These are phyloP conservation scores for Cytospora piceicola DNA, from an alignment of 2,329 filamentous ascomycete species.

Conservation along the genomic window DNA sequence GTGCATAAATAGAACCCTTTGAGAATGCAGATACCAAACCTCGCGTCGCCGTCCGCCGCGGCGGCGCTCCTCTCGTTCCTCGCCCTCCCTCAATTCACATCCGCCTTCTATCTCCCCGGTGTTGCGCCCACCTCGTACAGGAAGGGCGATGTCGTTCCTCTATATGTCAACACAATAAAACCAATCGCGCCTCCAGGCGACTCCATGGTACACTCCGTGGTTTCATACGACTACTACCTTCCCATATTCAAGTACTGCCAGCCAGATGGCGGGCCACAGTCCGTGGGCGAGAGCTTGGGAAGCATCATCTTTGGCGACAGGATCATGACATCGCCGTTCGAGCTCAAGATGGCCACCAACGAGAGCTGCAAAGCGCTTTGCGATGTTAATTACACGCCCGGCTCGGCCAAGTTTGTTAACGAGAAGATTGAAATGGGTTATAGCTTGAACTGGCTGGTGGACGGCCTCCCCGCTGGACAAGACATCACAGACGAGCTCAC, in stretches of 20 bases:
- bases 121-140: constrained; percentile 94
- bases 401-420: constrained; percentile 79
- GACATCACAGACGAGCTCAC: constrained; percentile 76
- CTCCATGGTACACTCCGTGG: constrained; percentile 83
- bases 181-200: constrained; percentile 79
- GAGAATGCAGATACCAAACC: constrained; percentile 51
- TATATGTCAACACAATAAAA: constrained; percentile 91
- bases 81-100: constrained; percentile 56
- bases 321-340: constrained; percentile 94
- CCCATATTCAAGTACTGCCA: constrained; percentile 85
- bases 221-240: constrained; percentile 97
- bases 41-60: constrained; percentile 53
- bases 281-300: constrained; percentile 85
- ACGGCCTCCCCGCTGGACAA: constrained; percentile 90
- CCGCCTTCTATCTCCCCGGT: constrained; percentile 93
- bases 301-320: constrained; percentile 97
- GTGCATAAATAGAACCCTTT: background rate
- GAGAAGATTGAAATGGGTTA: constrained; percentile 81
- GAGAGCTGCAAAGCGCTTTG: constrained; percentile 87
- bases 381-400: constrained; percentile 63
- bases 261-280: constrained; percentile 74
- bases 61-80: constrained; percentile 56
- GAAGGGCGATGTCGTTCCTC: constrained; percentile 75
- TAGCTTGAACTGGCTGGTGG: constrained; percentile 93
- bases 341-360: constrained; percentile 83